Evolutionary conservation across 208 protist species (phyloP), one percentile per base, ranked within the genome.

Genomic region (Crithidia expoeki): DNA sequence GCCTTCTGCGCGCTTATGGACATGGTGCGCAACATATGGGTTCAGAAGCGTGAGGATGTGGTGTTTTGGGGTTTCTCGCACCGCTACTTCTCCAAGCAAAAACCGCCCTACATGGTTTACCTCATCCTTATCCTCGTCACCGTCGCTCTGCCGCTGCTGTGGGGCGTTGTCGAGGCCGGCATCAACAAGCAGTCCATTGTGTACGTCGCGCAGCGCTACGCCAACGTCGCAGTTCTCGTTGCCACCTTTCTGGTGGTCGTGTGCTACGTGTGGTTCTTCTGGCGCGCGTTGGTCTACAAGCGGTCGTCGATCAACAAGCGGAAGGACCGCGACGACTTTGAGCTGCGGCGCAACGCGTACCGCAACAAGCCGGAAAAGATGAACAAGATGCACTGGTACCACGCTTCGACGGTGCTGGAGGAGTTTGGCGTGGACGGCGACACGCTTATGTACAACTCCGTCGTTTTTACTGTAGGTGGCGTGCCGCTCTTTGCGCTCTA

Each of bases 241-340:
- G 60, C 72, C 10, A 70, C 72, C 2, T 90, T 81, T 60, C 61
- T 92, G 10, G 75, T 96, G 17, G 56, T 78, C 4, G 68, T 84
- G 28, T 96, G 92, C 74, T 96, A 93, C 65, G 56, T 84, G 14
- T 94, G 88, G 86, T 93, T 94, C 67, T 96, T 88, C 70, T 89
- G 86, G 72, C 70, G 72, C 7, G 67, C 87, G 12, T 27, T 96
- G 12, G 75, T 79, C 50, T 83, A 78, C 60, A 96, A 96, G 76
- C 64, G 77, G 25, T 74, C 53, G 0, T 68, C 88, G 14, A 73
- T 88, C 52, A 70, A 40, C 12, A 74, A 85, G 19, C 72, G 81
- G 17, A 58, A 55, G 34, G 46, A 83, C 38, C 70, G 78, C 7
- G 92, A 94, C 80, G 89, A 94, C 33, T 94, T 93, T 68, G 23